A percentile compares a stretch with the other conserved stretches of the same genome.
Conservation (phyloP, 129 eudicot species). For the Daucus carota region DH1_v3.0 NC_030383.2:62296001-62296500, state of each 20-base stretch:
- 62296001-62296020: neutral
- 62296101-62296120: too few relatives aligned
- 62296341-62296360: neutral
- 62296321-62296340: too few relatives aligned
- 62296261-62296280: neutral
- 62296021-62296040: neutral
- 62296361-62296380: constrained; percentile 61
- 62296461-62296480: constrained; percentile 98
- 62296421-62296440: constrained; percentile 93
- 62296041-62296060: neutral
- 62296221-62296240: neutral
- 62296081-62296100: neutral
- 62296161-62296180: neutral
- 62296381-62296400: constrained; percentile 92
- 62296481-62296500: constrained; percentile 65
- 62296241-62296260: neutral
- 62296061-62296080: neutral
- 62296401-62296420: constrained; percentile 91
- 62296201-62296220: neutral
- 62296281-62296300: neutral
- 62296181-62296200: neutral
- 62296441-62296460: constrained; percentile 99
- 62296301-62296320: neutral
- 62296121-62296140: too few relatives aligned
- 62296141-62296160: neutral